These are phyloP conservation scores for Balamuthia mandrillaris DNA, from an alignment of 208 protist species.

Conservation along the genomic window DNA sequence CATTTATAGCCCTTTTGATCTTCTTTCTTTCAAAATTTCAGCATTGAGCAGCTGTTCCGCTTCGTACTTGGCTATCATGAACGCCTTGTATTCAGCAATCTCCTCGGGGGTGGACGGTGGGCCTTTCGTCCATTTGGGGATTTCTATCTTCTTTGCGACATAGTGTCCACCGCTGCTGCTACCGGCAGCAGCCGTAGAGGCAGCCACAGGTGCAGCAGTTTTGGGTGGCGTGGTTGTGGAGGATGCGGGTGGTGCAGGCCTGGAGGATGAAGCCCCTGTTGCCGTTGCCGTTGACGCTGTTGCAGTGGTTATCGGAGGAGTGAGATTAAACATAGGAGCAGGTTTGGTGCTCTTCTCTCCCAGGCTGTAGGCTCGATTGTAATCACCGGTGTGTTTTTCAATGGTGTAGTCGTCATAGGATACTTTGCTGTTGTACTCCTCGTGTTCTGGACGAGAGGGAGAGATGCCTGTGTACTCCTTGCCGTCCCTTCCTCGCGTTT, in stretches of 20 bases:
- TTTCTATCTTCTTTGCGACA: not conserved
- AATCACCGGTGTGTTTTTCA: not conserved
- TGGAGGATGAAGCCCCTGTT: not conserved
- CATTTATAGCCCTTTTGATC: too few relatives aligned
- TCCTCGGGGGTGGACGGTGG: constrained; percentile 7
- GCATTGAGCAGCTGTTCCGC: constrained; percentile 11
- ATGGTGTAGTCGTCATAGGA: constrained; percentile 9
- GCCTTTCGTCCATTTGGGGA: constrained; percentile 18
- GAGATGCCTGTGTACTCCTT: too few relatives aligned
- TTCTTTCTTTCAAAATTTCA: not conserved
- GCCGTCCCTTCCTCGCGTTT: too few relatives aligned
- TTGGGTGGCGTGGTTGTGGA: not conserved
- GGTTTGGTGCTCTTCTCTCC: not conserved
- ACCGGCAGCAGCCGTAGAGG: not conserved
- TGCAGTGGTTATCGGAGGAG: not conserved
- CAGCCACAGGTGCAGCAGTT: not conserved
- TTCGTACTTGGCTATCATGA: constrained; percentile 31
- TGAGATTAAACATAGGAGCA: not conserved
- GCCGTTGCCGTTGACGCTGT: not conserved
- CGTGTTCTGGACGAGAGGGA: too few relatives aligned
- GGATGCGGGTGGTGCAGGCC: not conserved
- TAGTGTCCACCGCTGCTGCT: not conserved
- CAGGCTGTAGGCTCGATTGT: not conserved
- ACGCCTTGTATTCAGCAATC: constrained; percentile 22
- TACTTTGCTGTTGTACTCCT: too few relatives aligned